These are phyloP conservation scores for Chamaenerion angustifolium DNA, from an alignment of 345 rosid species.

Conservation along the genomic window DNA sequence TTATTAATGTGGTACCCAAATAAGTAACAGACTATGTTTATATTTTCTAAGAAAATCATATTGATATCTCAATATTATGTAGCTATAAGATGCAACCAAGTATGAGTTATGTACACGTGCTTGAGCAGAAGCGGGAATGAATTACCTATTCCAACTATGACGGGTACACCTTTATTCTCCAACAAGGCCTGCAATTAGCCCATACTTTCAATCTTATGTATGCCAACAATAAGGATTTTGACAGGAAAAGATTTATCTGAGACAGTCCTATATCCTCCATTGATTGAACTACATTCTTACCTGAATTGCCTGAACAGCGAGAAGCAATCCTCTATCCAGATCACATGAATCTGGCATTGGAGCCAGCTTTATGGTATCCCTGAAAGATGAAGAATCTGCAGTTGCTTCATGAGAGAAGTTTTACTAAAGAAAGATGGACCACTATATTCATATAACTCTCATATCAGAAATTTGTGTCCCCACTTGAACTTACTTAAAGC, in stretches of 20 bases:
- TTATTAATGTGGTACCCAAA: no score
- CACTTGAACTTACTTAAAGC: conserved; percentile 45
- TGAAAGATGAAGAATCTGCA: conserved; percentile 91
- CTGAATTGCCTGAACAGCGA: conserved; percentile 99
- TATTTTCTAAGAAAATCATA: no score
- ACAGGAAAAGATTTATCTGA: background rate
- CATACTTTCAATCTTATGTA: background rate
- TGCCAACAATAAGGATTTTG: background rate
- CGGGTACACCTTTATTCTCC: conserved; percentile 80
- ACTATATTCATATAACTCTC: background rate
- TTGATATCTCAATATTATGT: no score
- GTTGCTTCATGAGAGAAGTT: conserved; percentile 93
- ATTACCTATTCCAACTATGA: conserved; percentile 95
- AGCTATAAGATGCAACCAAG: no score
- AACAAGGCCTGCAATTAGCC: conserved; percentile 55
- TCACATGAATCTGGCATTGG: conserved; percentile 98
- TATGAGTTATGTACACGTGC: no score
- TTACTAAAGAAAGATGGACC: conserved; percentile 18
- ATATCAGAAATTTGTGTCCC: background rate
- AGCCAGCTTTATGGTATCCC: conserved; percentile 75
- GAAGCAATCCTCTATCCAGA: conserved; percentile 92
- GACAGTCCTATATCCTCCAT: conserved; percentile 5
- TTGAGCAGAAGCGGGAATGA: conserved; percentile 2
- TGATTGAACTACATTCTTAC: conserved; percentile 23
- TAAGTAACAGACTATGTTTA: no score